These are phyloP conservation scores for Cenchrus fungigraminus DNA, from an alignment of 176 grass and related monocot species.

Conservation along the genomic window DNA sequence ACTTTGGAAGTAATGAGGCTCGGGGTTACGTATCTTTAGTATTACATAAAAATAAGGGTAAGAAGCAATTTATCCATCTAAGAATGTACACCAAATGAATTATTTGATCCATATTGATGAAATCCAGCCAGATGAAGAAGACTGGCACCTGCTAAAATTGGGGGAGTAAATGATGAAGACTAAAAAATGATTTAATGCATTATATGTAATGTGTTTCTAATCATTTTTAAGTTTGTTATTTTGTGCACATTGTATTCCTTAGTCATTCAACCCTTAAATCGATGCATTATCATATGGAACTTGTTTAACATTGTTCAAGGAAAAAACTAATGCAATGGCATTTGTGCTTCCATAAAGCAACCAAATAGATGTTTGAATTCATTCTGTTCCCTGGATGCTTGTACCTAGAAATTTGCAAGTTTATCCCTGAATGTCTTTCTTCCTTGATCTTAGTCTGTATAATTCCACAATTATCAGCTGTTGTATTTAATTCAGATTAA, in stretches of 20 bases:
- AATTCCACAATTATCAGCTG: not conserved
- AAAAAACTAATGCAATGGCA: not conserved
- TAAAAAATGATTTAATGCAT: not conserved
- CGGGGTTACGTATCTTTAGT: not conserved
- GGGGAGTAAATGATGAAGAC: too few species aligned
- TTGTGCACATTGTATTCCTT: conserved; percentile 1
- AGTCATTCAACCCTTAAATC: not conserved
- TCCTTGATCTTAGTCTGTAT: not conserved
- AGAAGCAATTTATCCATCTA: too few species aligned
- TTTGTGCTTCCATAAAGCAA: not conserved
- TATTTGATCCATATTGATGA: too few species aligned
- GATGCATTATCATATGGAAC: not conserved
- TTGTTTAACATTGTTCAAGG: not conserved
- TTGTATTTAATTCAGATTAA: not conserved
- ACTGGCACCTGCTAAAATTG: too few species aligned
- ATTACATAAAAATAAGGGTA: not conserved
- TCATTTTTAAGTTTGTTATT: not conserved
- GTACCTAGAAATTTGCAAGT: not conserved
- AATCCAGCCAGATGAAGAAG: too few species aligned
- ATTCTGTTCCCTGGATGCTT: not conserved
- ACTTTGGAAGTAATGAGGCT: not conserved
- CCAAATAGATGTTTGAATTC: not conserved
- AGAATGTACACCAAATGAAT: too few species aligned
- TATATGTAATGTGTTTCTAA: not conserved
- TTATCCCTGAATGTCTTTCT: not conserved